Evolutionary conservation across 805 yeast species (phyloP), one percentile per base, ranked within the genome.

Genomic region (Pichia membranifaciens): DNA sequence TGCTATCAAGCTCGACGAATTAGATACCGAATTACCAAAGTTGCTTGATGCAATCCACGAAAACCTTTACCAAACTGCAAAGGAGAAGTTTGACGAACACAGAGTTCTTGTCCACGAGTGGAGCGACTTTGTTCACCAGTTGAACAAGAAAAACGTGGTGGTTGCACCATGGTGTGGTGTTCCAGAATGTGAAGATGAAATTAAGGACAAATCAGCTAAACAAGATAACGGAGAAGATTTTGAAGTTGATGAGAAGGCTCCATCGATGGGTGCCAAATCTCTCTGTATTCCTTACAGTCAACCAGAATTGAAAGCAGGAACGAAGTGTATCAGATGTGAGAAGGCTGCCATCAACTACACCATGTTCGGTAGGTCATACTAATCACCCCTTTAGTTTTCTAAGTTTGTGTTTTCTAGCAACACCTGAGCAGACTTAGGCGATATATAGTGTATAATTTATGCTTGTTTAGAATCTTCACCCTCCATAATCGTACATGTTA

Each of bases 221-320:
- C 79, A 82, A 63, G 85, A 84, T 64, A 82, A 81, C 58, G 85
- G 88, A 56, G 91, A 84, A 53, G 95, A 86, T 56, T 87, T 81
- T 57, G 96, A 86, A 66, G 84, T 75, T 42, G 99, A 93, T 65
- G 98, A 93, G 63, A 85, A 87, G 68, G 88, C 99, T 21, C 99
- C 99, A 65, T 82, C 95, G 44, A 93, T 93, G 99, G 99, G 99
- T 64, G 99, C 99, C 56, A 93, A 93, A 75, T 85, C 96, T 18
- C 76, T 93, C 69, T 93, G 99, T 79, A 90, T 90, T 67, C 99
- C 99, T 55, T 82, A 82, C 63, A 85, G 87, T 35, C 98, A 91
- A 74, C 96, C 96, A 50, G 79, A 72, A 60, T 77, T 91, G 68
- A 79, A 79, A 66, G 71, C 67, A 55, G 91, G 84, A 58, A 87